Base-by-base conservation (phyloP, 768 basidiomycete genomes). In the Candolleomyces efflorescens region DNA sequence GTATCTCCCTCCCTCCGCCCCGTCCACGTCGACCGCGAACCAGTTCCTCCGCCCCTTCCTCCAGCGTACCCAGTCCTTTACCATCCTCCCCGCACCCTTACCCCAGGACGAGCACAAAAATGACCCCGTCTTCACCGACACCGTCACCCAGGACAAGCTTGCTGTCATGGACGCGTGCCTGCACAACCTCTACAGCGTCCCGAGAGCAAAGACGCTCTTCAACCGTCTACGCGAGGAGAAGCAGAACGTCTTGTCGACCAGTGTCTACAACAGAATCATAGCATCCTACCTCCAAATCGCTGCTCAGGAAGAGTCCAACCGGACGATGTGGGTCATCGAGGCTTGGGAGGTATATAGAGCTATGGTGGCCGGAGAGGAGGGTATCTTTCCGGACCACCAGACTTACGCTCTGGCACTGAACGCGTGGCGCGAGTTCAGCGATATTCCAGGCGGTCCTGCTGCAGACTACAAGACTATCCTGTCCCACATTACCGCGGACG, bases 91-190 rank as follows among this genome's bases (percentile, higher is more conserved):
- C 0, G 75, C 86, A 0, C 90, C 90, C 0, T 78, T 86, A 5
- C 87, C 89, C 0, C 68, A 70, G 22, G 79, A 82, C 62, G 66
- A 67, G 0, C 23, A 37, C 9, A 57, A 70, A 12, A 75, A 81
- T 61, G 79, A 80, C 60, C 61, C 78, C 52, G 83, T 82, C 72
- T 91, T 84, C 69, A 77, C 81, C 4, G 82, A 90, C 67, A 82
- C 90, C 0, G 68, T 73, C 0, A 83, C 86, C 0, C 82, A 85
- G 65, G 90, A 93, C 68, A 76, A 82, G 55, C 68, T 91, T 11
- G 84, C 89, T 0, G 81, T 95, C 61, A 89, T 95, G 72, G 86
- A 90, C 63, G 90, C 92, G 3, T 95, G 94, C 67, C 72, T 95
- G 12, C 80, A 87, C 68, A 82, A 88, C 60, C 66, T 83, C 2